Evolutionary conservation across 2,329 filamentous ascomycete genomes (phyloP).

Genomic region (Alternaria triticimaculans): DNA sequence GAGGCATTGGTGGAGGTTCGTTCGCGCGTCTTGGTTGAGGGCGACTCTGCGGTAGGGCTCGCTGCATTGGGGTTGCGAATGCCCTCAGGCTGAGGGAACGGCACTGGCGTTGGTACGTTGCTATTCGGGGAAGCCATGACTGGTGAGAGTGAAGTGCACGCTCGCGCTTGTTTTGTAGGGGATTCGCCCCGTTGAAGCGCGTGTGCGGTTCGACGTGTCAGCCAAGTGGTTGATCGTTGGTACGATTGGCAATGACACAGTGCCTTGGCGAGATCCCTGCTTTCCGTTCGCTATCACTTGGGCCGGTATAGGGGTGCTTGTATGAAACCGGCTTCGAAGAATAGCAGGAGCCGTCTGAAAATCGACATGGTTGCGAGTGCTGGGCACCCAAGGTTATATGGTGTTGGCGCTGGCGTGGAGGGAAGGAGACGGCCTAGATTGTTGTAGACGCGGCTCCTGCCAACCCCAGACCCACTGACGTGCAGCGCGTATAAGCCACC

Average conservation of each 20-base stretch:
- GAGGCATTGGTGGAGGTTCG: constrained; percentile 45
- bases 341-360: background rate
- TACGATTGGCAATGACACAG: constrained; percentile 13
- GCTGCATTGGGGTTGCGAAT: constrained; percentile 15
- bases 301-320: constrained; percentile 1
- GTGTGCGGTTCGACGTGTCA: constrained; percentile 9
- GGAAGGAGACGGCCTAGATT: constrained; percentile 9
- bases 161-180: constrained; percentile 7
- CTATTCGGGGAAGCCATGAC: constrained; percentile 31
- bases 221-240: constrained; percentile 20
- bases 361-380: constrained; percentile 10
- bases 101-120: constrained; percentile 33
- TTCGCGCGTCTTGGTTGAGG: constrained; percentile 18
- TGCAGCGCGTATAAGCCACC: constrained; percentile 8
- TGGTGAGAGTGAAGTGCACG: background rate
- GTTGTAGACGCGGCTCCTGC: constrained; percentile 2
- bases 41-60: constrained; percentile 20
- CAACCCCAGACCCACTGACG: constrained; percentile 14
- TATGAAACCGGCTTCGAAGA: constrained; percentile 9
- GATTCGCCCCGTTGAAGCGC: background rate
- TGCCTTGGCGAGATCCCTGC: constrained; percentile 26
- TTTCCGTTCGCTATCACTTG: constrained; percentile 5
- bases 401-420: constrained; percentile 1
- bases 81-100: constrained; percentile 34
- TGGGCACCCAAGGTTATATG: constrained; percentile 1